These are phyloP conservation scores for Sugiyamaella marilandica DNA, from an alignment of 805 yeast genomes.

Conservation along the genomic window DNA sequence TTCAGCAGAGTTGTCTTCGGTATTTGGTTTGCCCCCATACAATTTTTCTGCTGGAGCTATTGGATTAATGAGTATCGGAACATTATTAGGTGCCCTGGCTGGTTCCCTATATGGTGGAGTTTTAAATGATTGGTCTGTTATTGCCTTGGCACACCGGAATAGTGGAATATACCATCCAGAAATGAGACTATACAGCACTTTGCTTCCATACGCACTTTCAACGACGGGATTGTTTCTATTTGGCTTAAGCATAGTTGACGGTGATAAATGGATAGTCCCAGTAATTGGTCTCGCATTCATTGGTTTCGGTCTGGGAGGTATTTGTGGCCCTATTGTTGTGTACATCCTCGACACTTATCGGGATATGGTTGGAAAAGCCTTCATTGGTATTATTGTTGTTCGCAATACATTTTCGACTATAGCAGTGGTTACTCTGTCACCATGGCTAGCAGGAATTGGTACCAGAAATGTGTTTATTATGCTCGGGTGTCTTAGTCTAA, in stretches of 20 bases:
- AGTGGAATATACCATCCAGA: slow-evolving; percentile 60
- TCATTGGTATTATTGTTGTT: slow-evolving; percentile 50
- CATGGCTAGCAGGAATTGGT: slow-evolving; percentile 41
- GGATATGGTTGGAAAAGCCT: slow-evolving; percentile 51
- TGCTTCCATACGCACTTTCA: slow-evolving; percentile 43
- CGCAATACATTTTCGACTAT: slow-evolving; percentile 52
- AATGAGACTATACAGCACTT: slow-evolving; percentile 48
- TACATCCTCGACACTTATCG: slow-evolving; percentile 54
- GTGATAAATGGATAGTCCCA: slow-evolving; percentile 54
- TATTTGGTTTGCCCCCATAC: slow-evolving; percentile 10
- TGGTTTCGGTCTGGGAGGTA: slow-evolving; percentile 57
- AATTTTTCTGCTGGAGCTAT: slow-evolving; percentile 13
- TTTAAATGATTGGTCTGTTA: slow-evolving; percentile 12
- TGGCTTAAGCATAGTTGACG: slow-evolving; percentile 49
- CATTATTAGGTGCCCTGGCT: slow-evolving; percentile 16
- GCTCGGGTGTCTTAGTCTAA: slow-evolving; percentile 35
- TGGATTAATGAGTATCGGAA: slow-evolving; percentile 10
- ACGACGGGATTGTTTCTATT: slow-evolving; percentile 54
- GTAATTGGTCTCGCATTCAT: slow-evolving; percentile 51
- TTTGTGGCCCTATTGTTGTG: slow-evolving; percentile 47
- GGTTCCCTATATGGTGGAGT: slow-evolving; percentile 15
- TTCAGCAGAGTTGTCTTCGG: slow-evolving; percentile 9
- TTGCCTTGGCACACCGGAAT: slow-evolving; percentile 39
- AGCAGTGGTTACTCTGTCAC: slow-evolving; percentile 51
- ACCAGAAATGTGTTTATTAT: slow-evolving; percentile 44